Base-by-base conservation (phyloP, 140 eudicot genomes). In the Cichorium intybus region DNA sequence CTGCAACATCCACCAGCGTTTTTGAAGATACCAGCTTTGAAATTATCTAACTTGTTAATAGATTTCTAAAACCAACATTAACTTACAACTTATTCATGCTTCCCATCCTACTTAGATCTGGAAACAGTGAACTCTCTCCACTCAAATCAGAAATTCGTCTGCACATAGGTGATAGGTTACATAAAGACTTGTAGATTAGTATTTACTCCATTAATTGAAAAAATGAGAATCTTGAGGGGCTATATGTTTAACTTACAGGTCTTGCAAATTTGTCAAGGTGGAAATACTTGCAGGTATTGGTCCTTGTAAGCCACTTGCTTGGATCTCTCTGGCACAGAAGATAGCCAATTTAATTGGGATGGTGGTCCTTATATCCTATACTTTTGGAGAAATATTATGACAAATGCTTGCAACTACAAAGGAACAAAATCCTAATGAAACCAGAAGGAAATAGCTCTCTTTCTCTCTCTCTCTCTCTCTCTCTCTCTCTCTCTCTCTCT, bases 1-100 rank as follows among this genome's bases (percentile, higher is more conserved):
- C 94, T 85, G 86, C 68, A 69, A 20, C 22, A 43, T 15, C 41
- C 26, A 55, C 20, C 11, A 64, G 1, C 0, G 7, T 27, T 27
- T 5, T 27, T 27, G 4, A 27, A 27, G 29, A 27, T 2, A 27
- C 39, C 17, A n/a, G 12, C 17, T 50, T 8, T 11, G 41, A n/a
- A 48, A 35, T 27, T 10, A 12, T 10, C 10, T 0, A 43, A 14
- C 20, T 43, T 43, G 4, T 43, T 43, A 10, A 12, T 2, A 16
- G 29, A 27, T 27, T 27, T 2, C 6, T 28, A 33, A 45, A 10
- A 8, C 20, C 24, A 3, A 27, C 29, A 27, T 3, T 27, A 1
- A 27, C 29, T 27, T 27, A 27, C 29, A 27, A 27, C 3, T 3
- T 3, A 3, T 27, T 27, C 29, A 27, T 27, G 4, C 5, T 2